phyloP scores from a whole-genome alignment of 345 rosid genomes.

The Rhodamnia rubescens region DNA sequence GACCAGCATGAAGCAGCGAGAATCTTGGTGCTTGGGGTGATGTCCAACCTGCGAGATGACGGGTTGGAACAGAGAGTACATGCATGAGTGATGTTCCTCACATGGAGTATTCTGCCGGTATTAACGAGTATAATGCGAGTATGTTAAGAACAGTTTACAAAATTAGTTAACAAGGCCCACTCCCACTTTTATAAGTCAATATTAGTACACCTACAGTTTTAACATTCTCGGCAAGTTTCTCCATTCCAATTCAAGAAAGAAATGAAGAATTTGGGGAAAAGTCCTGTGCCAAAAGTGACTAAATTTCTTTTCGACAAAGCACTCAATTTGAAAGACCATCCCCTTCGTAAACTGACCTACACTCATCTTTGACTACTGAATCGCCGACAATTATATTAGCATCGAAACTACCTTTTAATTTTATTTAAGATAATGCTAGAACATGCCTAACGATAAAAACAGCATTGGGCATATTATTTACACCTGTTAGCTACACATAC shows the following conservation, averaged over 20 bases:
- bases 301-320: neutral
- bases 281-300: neutral
- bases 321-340: neutral
- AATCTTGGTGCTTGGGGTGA: constrained; percentile 36
- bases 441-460: neutral
- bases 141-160: neutral
- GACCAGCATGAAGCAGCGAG: constrained; percentile 65
- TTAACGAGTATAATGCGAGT: neutral
- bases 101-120: neutral
- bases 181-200: neutral
- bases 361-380: neutral
- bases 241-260: neutral
- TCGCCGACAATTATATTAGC: neutral
- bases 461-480: neutral
- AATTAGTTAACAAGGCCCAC: neutral
- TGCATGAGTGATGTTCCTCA: neutral
- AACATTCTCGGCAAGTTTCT: neutral
- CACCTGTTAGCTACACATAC: neutral
- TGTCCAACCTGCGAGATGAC: constrained; percentile 40
- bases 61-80: neutral
- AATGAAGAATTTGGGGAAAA: neutral
- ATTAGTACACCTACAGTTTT: neutral
- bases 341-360: neutral
- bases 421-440: neutral
- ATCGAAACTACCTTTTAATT: neutral